Percentiles rank a stretch among this genome's conserved stretches.
Conservation (phyloP, 2,329 filamentous ascomycete species). For the Sordariomycetes sp. region DNA sequence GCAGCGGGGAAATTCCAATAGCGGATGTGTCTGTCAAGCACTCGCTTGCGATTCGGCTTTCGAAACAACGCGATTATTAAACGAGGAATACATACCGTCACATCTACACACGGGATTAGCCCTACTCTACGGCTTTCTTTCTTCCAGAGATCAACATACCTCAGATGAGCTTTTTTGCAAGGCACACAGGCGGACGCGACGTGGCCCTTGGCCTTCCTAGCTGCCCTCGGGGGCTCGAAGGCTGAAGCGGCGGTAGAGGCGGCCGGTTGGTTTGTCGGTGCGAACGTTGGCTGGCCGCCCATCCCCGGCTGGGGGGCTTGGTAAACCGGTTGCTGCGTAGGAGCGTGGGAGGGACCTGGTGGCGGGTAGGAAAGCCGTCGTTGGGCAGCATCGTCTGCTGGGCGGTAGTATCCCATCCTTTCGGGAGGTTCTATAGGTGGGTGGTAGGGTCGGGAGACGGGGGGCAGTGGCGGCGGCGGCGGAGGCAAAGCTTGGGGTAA, state of each 20-base stretch:
- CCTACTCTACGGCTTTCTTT: neutral
- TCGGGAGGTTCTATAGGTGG: constrained; percentile 22
- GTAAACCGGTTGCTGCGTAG: neutral
- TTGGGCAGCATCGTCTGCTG: constrained; percentile 22
- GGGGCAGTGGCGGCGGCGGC: constrained; percentile 17
- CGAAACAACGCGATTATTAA: neutral
- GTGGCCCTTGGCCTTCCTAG: constrained; percentile 66
- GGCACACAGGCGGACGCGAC: constrained; percentile 78
- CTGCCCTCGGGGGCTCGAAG: constrained; percentile 47
- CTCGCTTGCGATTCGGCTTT: neutral
- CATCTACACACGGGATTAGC: constrained; percentile 29
- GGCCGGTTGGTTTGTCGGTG: constrained; percentile 18
- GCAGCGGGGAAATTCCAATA: neutral
- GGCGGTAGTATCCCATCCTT: constrained; percentile 26
- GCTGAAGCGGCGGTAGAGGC: constrained; percentile 29
- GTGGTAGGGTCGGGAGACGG: constrained; percentile 24
- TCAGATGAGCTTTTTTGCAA: constrained; percentile 74
- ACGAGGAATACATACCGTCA: constrained; percentile 44
- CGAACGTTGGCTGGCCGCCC: constrained; percentile 4
- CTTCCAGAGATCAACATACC: constrained; percentile 28
- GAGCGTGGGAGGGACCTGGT: constrained; percentile 10
- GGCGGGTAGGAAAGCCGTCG: constrained; percentile 14
- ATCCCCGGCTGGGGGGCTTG: neutral
- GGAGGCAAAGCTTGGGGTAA: constrained; percentile 5
- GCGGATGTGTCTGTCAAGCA: neutral